A percentile compares a stretch with the other conserved stretches of the same genome.
phyloP scores from a whole-genome alignment of 192 early-diverging fungal genomes.

The Bifiguratus adelaidae region DNA sequence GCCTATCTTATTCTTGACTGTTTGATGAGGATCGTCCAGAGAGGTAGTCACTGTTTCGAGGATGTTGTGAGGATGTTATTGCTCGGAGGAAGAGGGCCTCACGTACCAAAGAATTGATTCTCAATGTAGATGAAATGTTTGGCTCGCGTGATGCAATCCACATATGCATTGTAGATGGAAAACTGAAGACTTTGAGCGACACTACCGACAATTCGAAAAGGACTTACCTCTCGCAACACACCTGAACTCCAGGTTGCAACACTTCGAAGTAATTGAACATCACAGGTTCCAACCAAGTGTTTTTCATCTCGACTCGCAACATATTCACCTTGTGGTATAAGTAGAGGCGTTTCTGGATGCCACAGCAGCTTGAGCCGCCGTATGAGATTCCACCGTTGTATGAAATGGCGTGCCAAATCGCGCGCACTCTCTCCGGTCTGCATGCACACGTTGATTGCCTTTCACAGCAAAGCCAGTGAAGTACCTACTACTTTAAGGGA shows the following conservation, averaged over 20 bases:
- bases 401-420: conserved; percentile 54
- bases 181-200: too few species aligned
- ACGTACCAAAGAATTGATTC: conserved; percentile 81
- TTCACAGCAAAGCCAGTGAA: conserved; percentile 11
- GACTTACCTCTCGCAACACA: too few species aligned
- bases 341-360: background rate
- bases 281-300: too few species aligned
- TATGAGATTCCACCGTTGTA: conserved; percentile 40
- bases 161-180: conserved; percentile 76
- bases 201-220: too few species aligned
- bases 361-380: too few species aligned
- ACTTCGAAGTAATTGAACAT: too few species aligned
- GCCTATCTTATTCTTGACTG: conserved; percentile 76
- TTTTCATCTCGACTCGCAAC: background rate
- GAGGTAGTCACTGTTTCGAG: conserved; percentile 51
- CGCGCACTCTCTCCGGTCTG: conserved; percentile 53
- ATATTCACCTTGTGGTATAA: too few species aligned
- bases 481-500: conserved; percentile 51
- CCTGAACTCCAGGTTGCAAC: too few species aligned
- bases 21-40: conserved; percentile 21
- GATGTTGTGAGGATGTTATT: too few species aligned
- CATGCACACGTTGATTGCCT: conserved; percentile 51
- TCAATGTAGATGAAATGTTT: conserved; percentile 86
- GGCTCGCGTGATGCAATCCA: conserved; percentile 52
- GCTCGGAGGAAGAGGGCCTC: background rate